Evolutionary conservation across 2,329 filamentous ascomycete species (phyloP).

Genomic region (Xylariaceae sp.): DNA sequence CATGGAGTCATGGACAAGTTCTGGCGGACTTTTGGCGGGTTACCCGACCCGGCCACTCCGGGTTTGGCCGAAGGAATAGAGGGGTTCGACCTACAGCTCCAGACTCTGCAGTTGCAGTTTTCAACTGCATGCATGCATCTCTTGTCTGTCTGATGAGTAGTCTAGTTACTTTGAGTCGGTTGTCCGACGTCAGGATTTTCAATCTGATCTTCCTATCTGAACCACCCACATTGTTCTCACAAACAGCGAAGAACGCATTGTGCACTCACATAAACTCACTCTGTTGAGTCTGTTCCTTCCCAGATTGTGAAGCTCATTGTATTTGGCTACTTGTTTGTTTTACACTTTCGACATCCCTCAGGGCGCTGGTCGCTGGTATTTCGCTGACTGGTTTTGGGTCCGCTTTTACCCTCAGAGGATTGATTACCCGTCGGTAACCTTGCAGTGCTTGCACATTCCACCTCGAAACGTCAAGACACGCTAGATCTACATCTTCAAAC

Average conservation of each 20-base stretch:
- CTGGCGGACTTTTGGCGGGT: neutral
- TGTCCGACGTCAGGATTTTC: constrained; percentile 12
- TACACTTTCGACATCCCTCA: neutral
- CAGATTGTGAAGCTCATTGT: neutral
- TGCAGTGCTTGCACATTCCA: neutral
- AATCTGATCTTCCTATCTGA: neutral
- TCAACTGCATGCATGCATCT: neutral
- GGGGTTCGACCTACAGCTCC: neutral
- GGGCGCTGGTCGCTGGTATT: neutral
- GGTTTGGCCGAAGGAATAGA: neutral
- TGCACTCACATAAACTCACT: neutral
- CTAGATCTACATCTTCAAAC: neutral
- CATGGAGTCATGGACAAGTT: neutral
- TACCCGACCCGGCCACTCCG: neutral
- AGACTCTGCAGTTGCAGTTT: neutral
- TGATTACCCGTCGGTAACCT: neutral
- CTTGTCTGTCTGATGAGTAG: neutral
- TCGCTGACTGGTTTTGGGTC: neutral
- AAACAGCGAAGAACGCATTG: neutral
- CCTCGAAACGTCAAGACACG: neutral
- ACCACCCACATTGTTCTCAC: constrained; percentile 1
- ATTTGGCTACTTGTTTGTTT: constrained; percentile 6
- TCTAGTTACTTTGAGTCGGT: constrained; percentile 1
- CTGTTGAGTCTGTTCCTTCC: constrained; percentile 1
- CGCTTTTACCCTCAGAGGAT: neutral